A percentile compares a stretch with the other conserved stretches of the same genome.
phyloP scores from a whole-genome alignment of 176 grass and related monocot species.

The Aegilops bicornis region DNA sequence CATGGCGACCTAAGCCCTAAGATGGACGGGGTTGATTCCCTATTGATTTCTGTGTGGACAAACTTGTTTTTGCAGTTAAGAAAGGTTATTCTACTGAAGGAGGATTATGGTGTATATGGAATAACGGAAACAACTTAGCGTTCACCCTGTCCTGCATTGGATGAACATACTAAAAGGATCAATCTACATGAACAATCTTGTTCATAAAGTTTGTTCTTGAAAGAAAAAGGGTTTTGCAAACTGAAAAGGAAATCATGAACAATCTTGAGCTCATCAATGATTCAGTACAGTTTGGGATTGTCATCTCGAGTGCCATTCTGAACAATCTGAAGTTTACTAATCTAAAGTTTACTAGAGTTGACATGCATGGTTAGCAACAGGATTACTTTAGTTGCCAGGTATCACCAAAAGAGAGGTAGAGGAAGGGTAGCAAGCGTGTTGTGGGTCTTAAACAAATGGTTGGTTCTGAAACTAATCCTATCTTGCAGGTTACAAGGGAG shows the following conservation, averaged over 20 bases:
- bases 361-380: conserved; percentile 23
- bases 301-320: not conserved
- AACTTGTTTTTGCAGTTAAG: not conserved
- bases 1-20: conserved; percentile 18
- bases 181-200: not conserved
- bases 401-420: not conserved
- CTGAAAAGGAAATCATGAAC: not conserved
- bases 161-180: not conserved
- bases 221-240: not conserved
- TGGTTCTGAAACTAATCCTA: conserved; percentile 16
- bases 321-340: conserved; percentile 14
- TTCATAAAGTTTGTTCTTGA: not conserved
- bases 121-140: not conserved
- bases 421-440: conserved; percentile 18
- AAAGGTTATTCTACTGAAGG: not conserved
- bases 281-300: not conserved
- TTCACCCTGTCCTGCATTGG: not conserved
- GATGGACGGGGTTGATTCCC: conserved; percentile 21
- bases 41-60: not conserved
- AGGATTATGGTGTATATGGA: not conserved
- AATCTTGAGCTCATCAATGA: not conserved
- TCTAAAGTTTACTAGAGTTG: conserved; percentile 19
- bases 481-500: conserved; percentile 27
- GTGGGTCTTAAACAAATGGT: conserved; percentile 47
- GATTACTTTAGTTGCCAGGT: conserved; percentile 30